Percentiles rank a stretch among this genome's conserved stretches.
phyloP scores from a whole-genome alignment of 164 flowering plant genomes.

The grape (Vitis vinifera) region DNA sequence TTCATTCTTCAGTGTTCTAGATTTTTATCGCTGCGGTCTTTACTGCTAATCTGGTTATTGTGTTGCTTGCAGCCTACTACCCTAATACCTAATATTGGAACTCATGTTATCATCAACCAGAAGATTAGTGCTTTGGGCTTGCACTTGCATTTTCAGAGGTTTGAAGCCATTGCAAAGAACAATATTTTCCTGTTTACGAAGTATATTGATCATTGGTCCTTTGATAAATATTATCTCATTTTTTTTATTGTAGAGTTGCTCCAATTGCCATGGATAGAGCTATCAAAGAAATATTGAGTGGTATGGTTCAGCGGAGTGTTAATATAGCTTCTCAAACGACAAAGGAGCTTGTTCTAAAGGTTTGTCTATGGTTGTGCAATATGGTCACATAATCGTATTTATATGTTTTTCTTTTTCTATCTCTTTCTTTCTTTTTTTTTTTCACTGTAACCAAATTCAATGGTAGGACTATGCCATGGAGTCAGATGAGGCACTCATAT shows the following conservation, averaged over 20 bases:
- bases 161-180: conserved; percentile 14
- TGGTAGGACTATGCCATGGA: conserved; percentile 93
- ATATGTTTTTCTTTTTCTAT: not conserved
- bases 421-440: not conserved
- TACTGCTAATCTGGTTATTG: conserved; percentile 7
- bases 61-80: conserved; percentile 57
- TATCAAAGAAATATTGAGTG: conserved; percentile 75
- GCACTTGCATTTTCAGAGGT: conserved; percentile 91
- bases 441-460: not conserved
- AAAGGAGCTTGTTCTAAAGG: conserved; percentile 93
- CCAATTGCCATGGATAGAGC: conserved; percentile 93
- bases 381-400: not conserved
- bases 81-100: conserved; percentile 71
- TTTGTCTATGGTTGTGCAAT: conserved; percentile 10
- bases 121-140: conserved; percentile 68
- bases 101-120: conserved; percentile 73
- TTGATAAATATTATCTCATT: not conserved
- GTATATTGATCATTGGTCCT: not conserved
- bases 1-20: not conserved
- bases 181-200: conserved; percentile 1
- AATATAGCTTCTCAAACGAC: conserved; percentile 91
- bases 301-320: conserved; percentile 90
- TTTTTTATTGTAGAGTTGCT: conserved; percentile 60
- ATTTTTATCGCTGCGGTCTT: conserved; percentile 1
- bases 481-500: conserved; percentile 86